Conservation (phyloP, 352 stramenopile species). For the Phytophthora hybrid region DNA sequence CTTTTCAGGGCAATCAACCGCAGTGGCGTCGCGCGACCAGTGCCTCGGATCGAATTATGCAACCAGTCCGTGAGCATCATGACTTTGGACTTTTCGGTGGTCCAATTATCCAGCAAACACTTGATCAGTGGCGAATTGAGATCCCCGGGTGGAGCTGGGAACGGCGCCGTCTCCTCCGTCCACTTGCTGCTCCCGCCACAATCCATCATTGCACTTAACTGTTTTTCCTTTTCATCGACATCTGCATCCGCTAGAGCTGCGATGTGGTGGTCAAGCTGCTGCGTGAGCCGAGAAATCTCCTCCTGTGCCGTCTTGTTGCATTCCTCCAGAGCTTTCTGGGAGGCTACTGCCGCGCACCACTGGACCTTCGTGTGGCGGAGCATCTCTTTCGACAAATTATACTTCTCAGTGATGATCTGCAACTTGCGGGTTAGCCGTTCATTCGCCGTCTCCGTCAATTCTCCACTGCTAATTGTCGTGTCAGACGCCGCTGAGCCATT, state of each 20-base stretch:
- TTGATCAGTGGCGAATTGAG: constrained; percentile 74
- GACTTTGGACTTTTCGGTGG: constrained; percentile 65
- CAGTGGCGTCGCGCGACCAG: constrained; percentile 48
- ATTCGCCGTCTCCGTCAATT: constrained; percentile 34
- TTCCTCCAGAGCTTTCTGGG: constrained; percentile 70
- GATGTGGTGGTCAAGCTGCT: constrained; percentile 61
- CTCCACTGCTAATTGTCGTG: constrained; percentile 31
- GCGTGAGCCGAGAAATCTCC: constrained; percentile 57
- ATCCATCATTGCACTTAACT: constrained; percentile 35
- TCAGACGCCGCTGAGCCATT: constrained; percentile 38
- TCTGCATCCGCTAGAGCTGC: constrained; percentile 32
- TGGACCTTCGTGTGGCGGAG: constrained; percentile 72
- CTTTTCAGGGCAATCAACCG: constrained; percentile 57
- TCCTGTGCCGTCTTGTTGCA: constrained; percentile 59
- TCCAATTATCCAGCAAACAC: constrained; percentile 74
- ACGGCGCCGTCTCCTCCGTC: constrained; percentile 61
- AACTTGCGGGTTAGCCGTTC: constrained; percentile 48
- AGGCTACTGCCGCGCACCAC: constrained; percentile 67
- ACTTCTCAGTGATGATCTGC: constrained; percentile 56
- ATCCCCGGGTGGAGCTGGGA: constrained; percentile 66
- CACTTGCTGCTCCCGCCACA: constrained; percentile 46
- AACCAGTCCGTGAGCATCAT: constrained; percentile 70
- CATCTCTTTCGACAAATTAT: constrained; percentile 59
- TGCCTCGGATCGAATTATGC: constrained; percentile 67
- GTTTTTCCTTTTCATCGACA: constrained; percentile 26